Evolutionary conservation across 2,329 filamentous ascomycete species (phyloP).

Genomic region (Monilinia vaccinii-corymbosi): DNA sequence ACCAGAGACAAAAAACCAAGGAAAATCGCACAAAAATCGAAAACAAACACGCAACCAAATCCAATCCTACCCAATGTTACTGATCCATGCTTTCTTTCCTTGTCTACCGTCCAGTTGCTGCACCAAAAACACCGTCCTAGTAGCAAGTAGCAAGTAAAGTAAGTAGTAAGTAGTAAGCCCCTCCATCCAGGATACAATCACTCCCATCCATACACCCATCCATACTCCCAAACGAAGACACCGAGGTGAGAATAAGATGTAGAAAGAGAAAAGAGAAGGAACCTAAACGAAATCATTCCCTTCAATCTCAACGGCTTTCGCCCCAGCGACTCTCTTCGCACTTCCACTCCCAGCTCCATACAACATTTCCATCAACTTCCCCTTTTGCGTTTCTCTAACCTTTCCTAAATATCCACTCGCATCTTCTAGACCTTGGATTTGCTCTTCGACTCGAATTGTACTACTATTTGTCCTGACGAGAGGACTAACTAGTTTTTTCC

Average conservation of each 20-base stretch:
- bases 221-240: not conserved
- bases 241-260: not conserved
- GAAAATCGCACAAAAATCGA: not conserved
- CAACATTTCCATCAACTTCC: constrained; percentile 70
- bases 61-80: not conserved
- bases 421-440: constrained; percentile 73
- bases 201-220: constrained; percentile 3
- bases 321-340: constrained; percentile 11
- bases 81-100: constrained; percentile 3
- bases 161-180: not conserved
- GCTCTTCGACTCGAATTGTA: constrained; percentile 69
- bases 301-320: constrained; percentile 15
- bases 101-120: constrained; percentile 2
- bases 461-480: constrained; percentile 63
- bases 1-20: not conserved
- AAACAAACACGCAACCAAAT: not conserved
- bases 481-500: constrained; percentile 75
- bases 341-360: constrained; percentile 41
- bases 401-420: constrained; percentile 70
- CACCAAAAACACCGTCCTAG: constrained; percentile 4
- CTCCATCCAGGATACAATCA: not conserved
- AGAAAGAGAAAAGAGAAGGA: not conserved
- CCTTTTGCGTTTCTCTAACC: constrained; percentile 71
- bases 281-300: constrained; percentile 11
- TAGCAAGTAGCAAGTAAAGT: not conserved